Base-by-base conservation (phyloP, 1,284 basidiomycete genomes). In the Pascua guehoae region DNA sequence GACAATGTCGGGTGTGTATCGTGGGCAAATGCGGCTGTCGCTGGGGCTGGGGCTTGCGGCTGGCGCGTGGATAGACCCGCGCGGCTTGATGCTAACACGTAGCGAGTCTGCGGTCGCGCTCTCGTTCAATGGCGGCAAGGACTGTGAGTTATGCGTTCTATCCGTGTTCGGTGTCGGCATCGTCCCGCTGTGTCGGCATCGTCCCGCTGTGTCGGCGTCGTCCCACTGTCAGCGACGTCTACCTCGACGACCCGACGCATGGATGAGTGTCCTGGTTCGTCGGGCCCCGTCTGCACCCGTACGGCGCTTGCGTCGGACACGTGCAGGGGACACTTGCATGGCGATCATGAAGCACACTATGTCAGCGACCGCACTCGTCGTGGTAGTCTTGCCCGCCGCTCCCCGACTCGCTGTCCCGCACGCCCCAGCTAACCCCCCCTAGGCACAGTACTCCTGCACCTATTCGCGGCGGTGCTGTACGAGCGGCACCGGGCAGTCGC, bases 51-150 rank as follows among this genome's bases (percentile, higher is more conserved):
- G 24, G 24, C 24, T 32, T 32, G 24, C 7, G 4, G 15, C 14
- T 32, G 18, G 15, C 14, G 32, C 16, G 40, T 37, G 47, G 47
- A 41, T 38, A 49, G n/a, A 10, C 5, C 18, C 16, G 38, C 8
- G 47, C 16, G 11, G 39, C 39, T 16, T n/a, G n/a, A 2, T 12
- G 12, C 45, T 52, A 14, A 49, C 32, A n/a, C n/a, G 5, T 62
- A 86, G 89, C 41, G 81, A 83, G 69, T 82, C 86, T 43, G 80
- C 81, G 52, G 78, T 91, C 14, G 88, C 89, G 7, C 81, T 98
- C 52, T 96, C 91, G 74, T 98, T 97, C 80, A 98, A 98, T 66
- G 95, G 95, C 12, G 95, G 95, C 46, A 98, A 98, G 75, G 95
- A 98, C 72, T 98, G 93, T 93, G 66, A 68, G 89, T 80, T 0